Base-by-base conservation (phyloP, 768 basidiomycete genomes). In the Postia placenta region DNA sequence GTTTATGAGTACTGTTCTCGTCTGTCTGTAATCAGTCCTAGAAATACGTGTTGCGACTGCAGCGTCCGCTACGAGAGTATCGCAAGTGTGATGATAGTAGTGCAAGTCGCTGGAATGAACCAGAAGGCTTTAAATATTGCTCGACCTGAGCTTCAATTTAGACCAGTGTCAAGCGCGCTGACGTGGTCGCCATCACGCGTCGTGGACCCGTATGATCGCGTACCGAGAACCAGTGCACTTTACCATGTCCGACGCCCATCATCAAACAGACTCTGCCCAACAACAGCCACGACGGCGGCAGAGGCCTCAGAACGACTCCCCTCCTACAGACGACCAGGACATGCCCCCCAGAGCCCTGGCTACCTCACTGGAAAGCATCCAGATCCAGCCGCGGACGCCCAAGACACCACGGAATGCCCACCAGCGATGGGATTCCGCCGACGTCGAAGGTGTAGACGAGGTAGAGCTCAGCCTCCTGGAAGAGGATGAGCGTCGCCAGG, bases 381-480 rank as follows among this genome's bases (percentile, higher is more conserved):
- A 56, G 14, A 56, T 64, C 33, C 50, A 53, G 45, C 63, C 63
- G 17, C 57, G 63, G 33, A 62, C 62, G 7, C 62, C 60, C 30
- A 51, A 56, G 42, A 56, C 60, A 0, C 56, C 59, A 20, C 53
- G 55, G 33, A 56, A 55, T 2, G 40, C 48, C 12, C 40, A 42
- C 20, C 50, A 49, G 11, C 50, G 35, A 17, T 58, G 54, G 48
- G 49, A 50, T 5, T 45, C 53, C 14, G 44, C 49, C 4, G 59
- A 61, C 26, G 57, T 49, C 9, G 43, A 41, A 2, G 41, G 42
- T 6, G 42, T 51, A n/a, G 83, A 84, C 45, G 79, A 79, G 28
- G 70, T 86, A 0, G 80, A 87, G 63, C 64, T 88, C 23, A 76
- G 71, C 54, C 67, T 87, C 42, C 67, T 88, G 39, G 73, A 72